These are phyloP conservation scores for Rubus idaeus DNA, from an alignment of 306 rosid species.

Conservation along the genomic window DNA sequence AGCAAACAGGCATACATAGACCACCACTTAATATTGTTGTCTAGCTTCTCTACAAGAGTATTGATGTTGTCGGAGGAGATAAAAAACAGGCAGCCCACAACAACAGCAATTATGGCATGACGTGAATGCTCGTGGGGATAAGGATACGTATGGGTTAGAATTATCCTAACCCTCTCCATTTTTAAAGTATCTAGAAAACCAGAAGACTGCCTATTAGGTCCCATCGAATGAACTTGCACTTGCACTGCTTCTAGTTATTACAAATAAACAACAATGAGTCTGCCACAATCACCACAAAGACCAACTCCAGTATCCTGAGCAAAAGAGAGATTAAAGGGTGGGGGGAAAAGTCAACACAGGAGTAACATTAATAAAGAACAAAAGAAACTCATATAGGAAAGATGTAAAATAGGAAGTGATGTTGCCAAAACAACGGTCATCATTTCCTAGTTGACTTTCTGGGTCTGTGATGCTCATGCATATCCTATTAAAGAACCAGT, in stretches of 20 bases:
- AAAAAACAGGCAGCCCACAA: conserved; percentile 87
- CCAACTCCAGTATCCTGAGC: conserved; percentile 42
- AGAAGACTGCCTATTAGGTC: conserved; percentile 51
- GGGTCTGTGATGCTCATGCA: background rate
- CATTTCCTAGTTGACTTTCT: background rate
- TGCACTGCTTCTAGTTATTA: conserved; percentile 17
- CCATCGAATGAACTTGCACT: conserved; percentile 38
- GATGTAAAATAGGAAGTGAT: background rate
- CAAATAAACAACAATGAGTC: conserved; percentile 27
- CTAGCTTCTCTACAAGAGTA: conserved; percentile 87
- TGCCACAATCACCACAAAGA: conserved; percentile 29
- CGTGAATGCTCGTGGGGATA: conserved; percentile 99
- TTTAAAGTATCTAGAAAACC: conserved; percentile 71
- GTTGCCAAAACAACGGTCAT: background rate
- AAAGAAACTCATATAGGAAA: background rate
- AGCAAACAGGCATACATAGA: conserved; percentile 84
- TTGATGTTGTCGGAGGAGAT: conserved; percentile 96
- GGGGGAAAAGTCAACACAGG: background rate
- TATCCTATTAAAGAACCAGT: background rate
- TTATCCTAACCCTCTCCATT: conserved; percentile 94
- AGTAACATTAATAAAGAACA: background rate
- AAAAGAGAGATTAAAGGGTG: background rate
- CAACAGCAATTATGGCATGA: conserved; percentile 94
- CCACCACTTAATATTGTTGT: conserved; percentile 96
- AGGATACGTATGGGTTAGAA: conserved; percentile 75